These are phyloP conservation scores for Canavalia gladiata DNA, from an alignment of 306 rosid genomes.

Conservation along the genomic window DNA sequence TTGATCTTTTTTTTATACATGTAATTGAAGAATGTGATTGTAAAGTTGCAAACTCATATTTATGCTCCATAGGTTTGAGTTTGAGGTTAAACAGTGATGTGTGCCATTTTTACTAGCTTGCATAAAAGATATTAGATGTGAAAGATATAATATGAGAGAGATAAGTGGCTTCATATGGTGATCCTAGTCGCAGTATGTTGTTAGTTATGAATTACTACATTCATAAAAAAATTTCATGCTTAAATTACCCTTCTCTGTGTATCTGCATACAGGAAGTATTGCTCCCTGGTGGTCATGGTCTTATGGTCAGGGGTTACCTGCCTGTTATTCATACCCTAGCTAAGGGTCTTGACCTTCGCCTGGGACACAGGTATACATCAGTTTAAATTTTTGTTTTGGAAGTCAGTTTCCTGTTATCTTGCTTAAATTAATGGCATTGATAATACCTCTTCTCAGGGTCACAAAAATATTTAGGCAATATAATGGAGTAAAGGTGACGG, in stretches of 20 bases:
- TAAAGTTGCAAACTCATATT: not conserved
- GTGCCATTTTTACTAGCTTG: constrained; percentile 9
- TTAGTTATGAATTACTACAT: not conserved
- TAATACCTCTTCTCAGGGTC: constrained; percentile 70
- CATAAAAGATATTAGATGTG: constrained; percentile 26
- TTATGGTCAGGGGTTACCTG: constrained; percentile 94
- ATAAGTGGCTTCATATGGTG: constrained; percentile 37
- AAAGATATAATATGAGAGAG: constrained; percentile 12
- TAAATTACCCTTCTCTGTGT: constrained; percentile 30
- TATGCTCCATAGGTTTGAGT: constrained; percentile 20
- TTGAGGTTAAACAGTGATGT: constrained; percentile 28
- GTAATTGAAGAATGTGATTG: not conserved
- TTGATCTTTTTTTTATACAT: not conserved
- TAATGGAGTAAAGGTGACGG: constrained; percentile 83
- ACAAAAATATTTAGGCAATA: constrained; percentile 75
- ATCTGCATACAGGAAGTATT: constrained; percentile 76
- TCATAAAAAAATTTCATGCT: not conserved
- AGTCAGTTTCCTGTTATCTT: constrained; percentile 25
- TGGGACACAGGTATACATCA: constrained; percentile 75
- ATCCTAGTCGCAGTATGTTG: not conserved
- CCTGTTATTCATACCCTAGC: constrained; percentile 96
- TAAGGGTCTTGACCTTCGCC: constrained; percentile 92
- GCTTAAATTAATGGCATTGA: constrained; percentile 27
- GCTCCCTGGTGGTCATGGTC: constrained; percentile 99
- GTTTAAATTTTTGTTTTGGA: constrained; percentile 1